Evolutionary conservation across 768 basidiomycete genomes (phyloP).

Genomic region (Boletus pseudopeckii): DNA sequence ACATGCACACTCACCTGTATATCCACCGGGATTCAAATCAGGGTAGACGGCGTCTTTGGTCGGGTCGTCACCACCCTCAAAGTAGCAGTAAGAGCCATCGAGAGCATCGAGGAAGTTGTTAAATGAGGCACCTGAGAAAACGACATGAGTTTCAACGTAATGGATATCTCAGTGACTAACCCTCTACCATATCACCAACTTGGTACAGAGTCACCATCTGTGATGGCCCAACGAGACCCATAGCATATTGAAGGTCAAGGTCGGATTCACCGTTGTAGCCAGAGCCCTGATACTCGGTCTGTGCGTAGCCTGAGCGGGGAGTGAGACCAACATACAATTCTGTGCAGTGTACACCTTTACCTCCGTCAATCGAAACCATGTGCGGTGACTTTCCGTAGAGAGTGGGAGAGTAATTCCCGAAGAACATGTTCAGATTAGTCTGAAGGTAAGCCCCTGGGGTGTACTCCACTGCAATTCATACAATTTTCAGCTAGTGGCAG

Average conservation of each 20-base stretch:
- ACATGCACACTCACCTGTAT: constrained; percentile 9
- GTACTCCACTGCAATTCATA: constrained; percentile 27
- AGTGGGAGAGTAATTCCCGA: constrained; percentile 23
- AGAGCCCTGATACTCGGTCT: constrained; percentile 25
- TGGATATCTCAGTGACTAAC: neutral
- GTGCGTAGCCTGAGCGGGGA: constrained; percentile 20
- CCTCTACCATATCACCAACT: constrained; percentile 18
- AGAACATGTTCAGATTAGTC: constrained; percentile 30
- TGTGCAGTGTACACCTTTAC: constrained; percentile 1
- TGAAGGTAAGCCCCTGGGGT: constrained; percentile 31
- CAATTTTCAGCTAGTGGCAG: neutral
- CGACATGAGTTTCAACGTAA: neutral
- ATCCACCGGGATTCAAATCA: constrained; percentile 22
- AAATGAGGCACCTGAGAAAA: constrained; percentile 25
- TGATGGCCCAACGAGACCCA: constrained; percentile 24
- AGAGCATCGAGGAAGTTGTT: constrained; percentile 37
- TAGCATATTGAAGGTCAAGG: constrained; percentile 32
- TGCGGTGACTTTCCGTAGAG: constrained; percentile 24
- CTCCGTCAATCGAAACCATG: constrained; percentile 34
- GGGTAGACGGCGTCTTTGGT: constrained; percentile 25
- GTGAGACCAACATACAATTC: neutral
- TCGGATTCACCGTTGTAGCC: constrained; percentile 30
- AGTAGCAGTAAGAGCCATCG: constrained; percentile 33
- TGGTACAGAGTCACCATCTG: constrained; percentile 32
- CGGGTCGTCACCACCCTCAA: constrained; percentile 35